A percentile compares a stretch with the other conserved stretches of the same genome.
These are phyloP conservation scores for Cucurbita argyrosperma DNA, from an alignment of 306 rosid species.

Conservation along the genomic window DNA sequence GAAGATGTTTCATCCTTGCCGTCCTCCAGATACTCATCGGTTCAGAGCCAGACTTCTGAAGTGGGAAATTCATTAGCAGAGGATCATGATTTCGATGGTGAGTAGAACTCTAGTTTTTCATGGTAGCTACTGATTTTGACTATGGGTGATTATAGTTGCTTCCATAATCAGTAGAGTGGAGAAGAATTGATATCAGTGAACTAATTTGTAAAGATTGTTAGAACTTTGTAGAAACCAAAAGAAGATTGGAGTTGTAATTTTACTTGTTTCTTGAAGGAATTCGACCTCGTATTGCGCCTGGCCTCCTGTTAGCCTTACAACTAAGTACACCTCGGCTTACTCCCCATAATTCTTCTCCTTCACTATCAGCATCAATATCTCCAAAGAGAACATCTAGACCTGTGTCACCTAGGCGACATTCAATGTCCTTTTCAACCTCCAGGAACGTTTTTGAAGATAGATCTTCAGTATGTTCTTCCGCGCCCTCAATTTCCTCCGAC, in stretches of 20 bases:
- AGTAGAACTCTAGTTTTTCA: neutral
- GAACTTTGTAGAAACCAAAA: neutral
- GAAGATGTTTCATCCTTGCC: slow-evolving; percentile 38
- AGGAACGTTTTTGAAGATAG: slow-evolving; percentile 30
- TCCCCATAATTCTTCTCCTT: slow-evolving; percentile 69
- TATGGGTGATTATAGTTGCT: neutral
- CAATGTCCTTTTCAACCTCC: slow-evolving; percentile 50
- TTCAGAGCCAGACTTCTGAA: slow-evolving; percentile 23
- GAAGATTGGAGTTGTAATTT: neutral
- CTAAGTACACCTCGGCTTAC: slow-evolving; percentile 55
- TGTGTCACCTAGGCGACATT: slow-evolving; percentile 58
- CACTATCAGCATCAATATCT: slow-evolving; percentile 48
- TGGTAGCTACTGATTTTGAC: neutral
- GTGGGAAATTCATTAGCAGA: slow-evolving; percentile 32
- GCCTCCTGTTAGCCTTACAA: slow-evolving; percentile 56
- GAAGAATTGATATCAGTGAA: neutral
- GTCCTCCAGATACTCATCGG: slow-evolving; percentile 41
- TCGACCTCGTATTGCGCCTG: slow-evolving; percentile 41
- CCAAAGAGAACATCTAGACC: slow-evolving; percentile 64
- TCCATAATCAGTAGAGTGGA: neutral
- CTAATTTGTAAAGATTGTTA: neutral
- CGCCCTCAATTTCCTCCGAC: slow-evolving; percentile 33
- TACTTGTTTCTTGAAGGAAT: slow-evolving; percentile 3
- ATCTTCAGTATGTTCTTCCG: slow-evolving; percentile 14
- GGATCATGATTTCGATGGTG: slow-evolving; percentile 49